Evolutionary conservation across 352 stramenopile species (phyloP).

Genomic region (Peronosclerospora sorghi): DNA sequence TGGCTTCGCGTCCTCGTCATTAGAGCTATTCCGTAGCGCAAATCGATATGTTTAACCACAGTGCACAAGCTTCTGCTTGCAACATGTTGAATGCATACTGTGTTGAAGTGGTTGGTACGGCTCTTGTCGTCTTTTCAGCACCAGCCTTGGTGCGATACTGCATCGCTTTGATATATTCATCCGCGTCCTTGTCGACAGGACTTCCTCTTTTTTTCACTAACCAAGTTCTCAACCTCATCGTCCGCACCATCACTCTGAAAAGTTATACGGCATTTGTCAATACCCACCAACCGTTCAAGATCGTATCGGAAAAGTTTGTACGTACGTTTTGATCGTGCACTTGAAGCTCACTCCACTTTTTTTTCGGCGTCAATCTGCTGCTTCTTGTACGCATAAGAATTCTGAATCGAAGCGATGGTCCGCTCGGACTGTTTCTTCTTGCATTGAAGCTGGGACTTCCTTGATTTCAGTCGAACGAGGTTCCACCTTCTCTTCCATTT

Average conservation of each 20-base stretch:
- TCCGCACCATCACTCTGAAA: constrained; percentile 28
- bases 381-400: constrained; percentile 78
- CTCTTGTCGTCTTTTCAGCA: constrained; percentile 11
- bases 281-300: constrained; percentile 1
- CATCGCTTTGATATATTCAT: constrained; percentile 65
- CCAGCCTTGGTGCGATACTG: constrained; percentile 41
- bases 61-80: not conserved
- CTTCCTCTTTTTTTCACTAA: constrained; percentile 72
- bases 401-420: constrained; percentile 65
- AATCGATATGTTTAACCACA: not conserved
- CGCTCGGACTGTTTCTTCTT: constrained; percentile 82
- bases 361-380: constrained; percentile 72
- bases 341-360: constrained; percentile 63
- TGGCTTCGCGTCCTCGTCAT: constrained; percentile 24
- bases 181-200: constrained; percentile 51
- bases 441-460: constrained; percentile 81
- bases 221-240: constrained; percentile 73
- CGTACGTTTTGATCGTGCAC: constrained; percentile 61
- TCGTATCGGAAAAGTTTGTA: not conserved
- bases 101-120: constrained; percentile 11
- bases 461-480: constrained; percentile 42
- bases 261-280: not conserved
- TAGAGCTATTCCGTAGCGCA: constrained; percentile 8
- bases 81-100: constrained; percentile 4
- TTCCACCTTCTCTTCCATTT: constrained; percentile 41